Evolutionary conservation across 2,329 filamentous ascomycete genomes (phyloP).

Genomic region (Diaporthe aspalathi): DNA sequence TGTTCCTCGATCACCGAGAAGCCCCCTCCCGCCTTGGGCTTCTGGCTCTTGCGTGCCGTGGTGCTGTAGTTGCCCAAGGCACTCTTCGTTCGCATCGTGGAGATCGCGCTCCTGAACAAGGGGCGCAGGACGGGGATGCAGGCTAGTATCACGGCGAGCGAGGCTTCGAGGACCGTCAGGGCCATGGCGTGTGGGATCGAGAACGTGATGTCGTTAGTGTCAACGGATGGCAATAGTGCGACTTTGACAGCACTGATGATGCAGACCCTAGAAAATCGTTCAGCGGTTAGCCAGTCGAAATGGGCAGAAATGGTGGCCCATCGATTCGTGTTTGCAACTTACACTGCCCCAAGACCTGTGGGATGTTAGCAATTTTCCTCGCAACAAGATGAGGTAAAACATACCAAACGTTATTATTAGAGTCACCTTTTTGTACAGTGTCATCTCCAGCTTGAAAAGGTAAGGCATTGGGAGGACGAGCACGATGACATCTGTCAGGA

Average conservation of each 20-base stretch:
- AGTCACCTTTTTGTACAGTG: constrained; percentile 29
- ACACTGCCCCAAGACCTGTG: neutral
- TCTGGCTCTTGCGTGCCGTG: constrained; percentile 2
- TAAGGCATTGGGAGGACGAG: constrained; percentile 27
- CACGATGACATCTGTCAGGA: constrained; percentile 23
- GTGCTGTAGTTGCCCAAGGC: neutral
- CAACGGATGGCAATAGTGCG: constrained; percentile 28
- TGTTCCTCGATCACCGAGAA: constrained; percentile 25
- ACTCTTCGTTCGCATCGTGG: constrained; percentile 9
- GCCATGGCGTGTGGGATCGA: constrained; percentile 24
- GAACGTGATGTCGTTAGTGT: constrained; percentile 33
- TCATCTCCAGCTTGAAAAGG: constrained; percentile 24
- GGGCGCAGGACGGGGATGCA: constrained; percentile 37
- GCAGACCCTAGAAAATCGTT: constrained; percentile 16
- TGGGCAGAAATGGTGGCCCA: neutral
- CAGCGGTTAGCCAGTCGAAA: neutral
- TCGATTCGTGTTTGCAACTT: neutral
- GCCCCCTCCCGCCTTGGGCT: constrained; percentile 12
- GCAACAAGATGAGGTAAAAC: neutral
- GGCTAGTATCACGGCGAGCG: constrained; percentile 21
- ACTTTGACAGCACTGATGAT: constrained; percentile 36
- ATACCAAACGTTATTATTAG: constrained; percentile 26
- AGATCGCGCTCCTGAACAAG: constrained; percentile 16
- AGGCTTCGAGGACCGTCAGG: constrained; percentile 31
- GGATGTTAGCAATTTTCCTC: neutral